A percentile compares a stretch with the other conserved stretches of the same genome.
Evolutionary conservation across 495 filamentous ascomycete genomes (phyloP).

Genomic region (Parachaetomium inaequale): DNA sequence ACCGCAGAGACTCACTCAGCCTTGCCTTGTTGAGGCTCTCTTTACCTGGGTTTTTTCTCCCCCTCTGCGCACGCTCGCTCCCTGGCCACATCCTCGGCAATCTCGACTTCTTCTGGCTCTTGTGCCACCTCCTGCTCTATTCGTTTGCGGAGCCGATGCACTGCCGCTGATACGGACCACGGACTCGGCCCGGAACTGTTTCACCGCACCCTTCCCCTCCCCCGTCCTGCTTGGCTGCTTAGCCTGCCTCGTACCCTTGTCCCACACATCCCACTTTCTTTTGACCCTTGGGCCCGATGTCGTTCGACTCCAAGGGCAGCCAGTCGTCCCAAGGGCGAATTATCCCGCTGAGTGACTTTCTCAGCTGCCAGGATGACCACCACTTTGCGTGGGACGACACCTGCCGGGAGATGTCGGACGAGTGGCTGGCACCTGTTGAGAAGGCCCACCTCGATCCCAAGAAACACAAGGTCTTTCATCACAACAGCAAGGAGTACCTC

Average conservation of each 20-base stretch:
- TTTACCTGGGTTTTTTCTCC: neutral
- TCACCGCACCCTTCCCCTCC: neutral
- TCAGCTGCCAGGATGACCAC: constrained; percentile 21
- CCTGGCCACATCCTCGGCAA: neutral
- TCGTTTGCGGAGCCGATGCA: neutral
- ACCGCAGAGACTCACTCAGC: neutral
- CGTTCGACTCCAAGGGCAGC: constrained; percentile 23
- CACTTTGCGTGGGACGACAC: constrained; percentile 31
- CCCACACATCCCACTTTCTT: neutral
- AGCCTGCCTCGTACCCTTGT: neutral
- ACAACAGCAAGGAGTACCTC: constrained; percentile 32
- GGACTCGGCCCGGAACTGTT: neutral
- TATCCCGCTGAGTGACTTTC: constrained; percentile 26
- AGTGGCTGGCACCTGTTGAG: constrained; percentile 27
- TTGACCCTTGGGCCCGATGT: constrained; percentile 8
- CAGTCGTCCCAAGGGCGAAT: constrained; percentile 23
- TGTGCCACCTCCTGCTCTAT: neutral
- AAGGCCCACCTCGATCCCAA: constrained; percentile 22
- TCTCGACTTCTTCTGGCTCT: neutral
- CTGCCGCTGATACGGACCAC: neutral
- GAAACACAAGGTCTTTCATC: constrained; percentile 36
- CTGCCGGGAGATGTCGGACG: constrained; percentile 20
- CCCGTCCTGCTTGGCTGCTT: constrained; percentile 1
- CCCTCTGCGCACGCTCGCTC: neutral
- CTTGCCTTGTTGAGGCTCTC: constrained; percentile 3